Base-by-base conservation (phyloP, 2,329 filamentous ascomycete species). In the Phyllosticta paracitricarpa region DNA sequence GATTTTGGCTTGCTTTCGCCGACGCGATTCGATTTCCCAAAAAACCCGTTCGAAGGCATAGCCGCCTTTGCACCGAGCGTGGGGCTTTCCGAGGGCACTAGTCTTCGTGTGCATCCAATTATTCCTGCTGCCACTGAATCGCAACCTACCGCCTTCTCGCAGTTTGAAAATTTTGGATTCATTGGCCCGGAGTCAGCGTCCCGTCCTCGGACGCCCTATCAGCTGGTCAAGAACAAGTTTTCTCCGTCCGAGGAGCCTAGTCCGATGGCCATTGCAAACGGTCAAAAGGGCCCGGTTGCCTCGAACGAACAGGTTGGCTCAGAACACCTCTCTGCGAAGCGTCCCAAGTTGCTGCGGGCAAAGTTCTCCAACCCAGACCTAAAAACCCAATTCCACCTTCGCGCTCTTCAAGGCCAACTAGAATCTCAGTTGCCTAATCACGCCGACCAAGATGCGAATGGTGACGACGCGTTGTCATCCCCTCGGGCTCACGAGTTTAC, bases 401-500 rank as follows among this genome's bases (percentile, higher is more conserved):
- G 74, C 54, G 73, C 72, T 64, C 63, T 76, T 25, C 74, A 76
- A 58, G 73, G 69, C 2, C 70, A 74, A 62, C 73, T 76, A 58
- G 70, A 75, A 54, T 69, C 73, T 3, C 68, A 69, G 58, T 66
- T 76, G 30, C 71, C 73, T 4, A 67, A 66, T 26, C 66, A 67
- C 33, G 35, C 19, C 40, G 53, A 51, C 61, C 54, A 48, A 24
- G 57, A 53, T 19, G 26, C 26, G 40, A 65, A 67, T 22, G 72
- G 74, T 70, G 75, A 68, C 10, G 81, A 84, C 55, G 78, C 84
- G 12, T 74, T 89, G 9, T 81, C 90, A 79, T 91, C 88, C 2
- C 89, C 89, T 0, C 82, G 88, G 53, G 85, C 80, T 1, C 86
- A 88, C 67, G 84, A 86, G 17, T 91, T 91, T 78, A 90, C 86